phyloP scores from a whole-genome alignment of 2,329 filamentous ascomycete genomes.

The Colletotrichum chrysophilum region DNA sequence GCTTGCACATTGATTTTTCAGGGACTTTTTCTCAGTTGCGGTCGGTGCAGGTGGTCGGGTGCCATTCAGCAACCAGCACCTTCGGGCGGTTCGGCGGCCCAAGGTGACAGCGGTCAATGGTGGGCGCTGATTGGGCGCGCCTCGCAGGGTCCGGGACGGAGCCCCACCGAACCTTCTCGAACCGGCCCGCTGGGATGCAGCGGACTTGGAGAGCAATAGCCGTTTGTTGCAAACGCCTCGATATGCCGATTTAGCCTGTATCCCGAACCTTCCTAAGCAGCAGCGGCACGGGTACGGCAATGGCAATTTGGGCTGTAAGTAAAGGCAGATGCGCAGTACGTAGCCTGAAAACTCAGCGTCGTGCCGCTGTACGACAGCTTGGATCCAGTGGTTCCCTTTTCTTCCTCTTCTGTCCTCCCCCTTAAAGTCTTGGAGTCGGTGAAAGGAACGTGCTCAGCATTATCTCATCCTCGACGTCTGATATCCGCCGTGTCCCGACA shows the following conservation, averaged over 20 bases:
- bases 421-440: not conserved
- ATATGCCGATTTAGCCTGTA: conserved; percentile 25
- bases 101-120: not conserved
- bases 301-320: not conserved
- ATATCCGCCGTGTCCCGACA: not conserved
- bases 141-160: conserved; percentile 4
- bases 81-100: conserved; percentile 18
- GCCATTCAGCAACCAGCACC: not conserved
- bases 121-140: not conserved
- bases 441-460: not conserved
- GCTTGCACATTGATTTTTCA: not conserved
- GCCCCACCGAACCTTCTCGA: conserved; percentile 54
- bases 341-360: not conserved
- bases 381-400: not conserved
- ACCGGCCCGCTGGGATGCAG: conserved; percentile 28
- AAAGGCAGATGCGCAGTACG: not conserved
- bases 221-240: conserved; percentile 40
- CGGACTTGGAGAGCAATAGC: not conserved
- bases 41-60: not conserved
- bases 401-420: not conserved
- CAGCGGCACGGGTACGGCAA: not conserved
- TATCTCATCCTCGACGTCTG: not conserved
- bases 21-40: not conserved
- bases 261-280: not conserved
- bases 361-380: not conserved